Conservation (phyloP, 106 monocot genomes). For the Triglochin maritima region DNA sequence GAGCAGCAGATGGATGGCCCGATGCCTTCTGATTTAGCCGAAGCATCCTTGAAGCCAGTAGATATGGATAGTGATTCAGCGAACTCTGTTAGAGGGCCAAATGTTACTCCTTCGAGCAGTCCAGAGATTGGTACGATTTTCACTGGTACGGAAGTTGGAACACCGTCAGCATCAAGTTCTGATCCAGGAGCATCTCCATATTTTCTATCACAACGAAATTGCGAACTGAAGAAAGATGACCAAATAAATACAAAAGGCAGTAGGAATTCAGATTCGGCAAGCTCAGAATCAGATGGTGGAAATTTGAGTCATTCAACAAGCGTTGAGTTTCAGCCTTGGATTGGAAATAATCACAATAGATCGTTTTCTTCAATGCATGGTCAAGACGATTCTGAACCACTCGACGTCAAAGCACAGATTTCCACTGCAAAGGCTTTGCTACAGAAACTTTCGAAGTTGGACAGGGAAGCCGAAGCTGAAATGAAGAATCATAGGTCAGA, state of each 20-base stretch:
- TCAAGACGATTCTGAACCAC: not conserved
- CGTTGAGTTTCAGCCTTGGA: constrained; percentile 5
- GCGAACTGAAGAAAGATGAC: constrained; percentile 3
- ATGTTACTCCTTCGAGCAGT: constrained; percentile 25
- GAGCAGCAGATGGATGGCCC: constrained; percentile 2
- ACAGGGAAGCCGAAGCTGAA: constrained; percentile 2
- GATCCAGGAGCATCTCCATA: constrained; percentile 24
- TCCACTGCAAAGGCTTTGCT: constrained; percentile 13
- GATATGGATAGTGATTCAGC: constrained; percentile 1
- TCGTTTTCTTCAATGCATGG: not conserved
- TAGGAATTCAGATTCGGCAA: constrained; percentile 4
- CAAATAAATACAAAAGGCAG: not conserved
- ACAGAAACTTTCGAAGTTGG: constrained; percentile 14
- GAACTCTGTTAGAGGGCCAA: constrained; percentile 10
- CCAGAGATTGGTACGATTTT: constrained; percentile 20
- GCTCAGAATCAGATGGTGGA: constrained; percentile 8
- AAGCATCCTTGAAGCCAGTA: not conserved
- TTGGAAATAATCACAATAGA: not conserved
- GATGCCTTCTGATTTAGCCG: constrained; percentile 5
- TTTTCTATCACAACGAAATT: constrained; percentile 6
- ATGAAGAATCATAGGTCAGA: constrained; percentile 5
- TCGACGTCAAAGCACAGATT: constrained; percentile 1
- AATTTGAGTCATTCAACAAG: constrained; percentile 1
- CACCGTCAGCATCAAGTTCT: constrained; percentile 20
- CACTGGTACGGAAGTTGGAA: constrained; percentile 22